Percentiles rank a stretch among this genome's conserved stretches.
phyloP scores from a whole-genome alignment of 2,329 filamentous ascomycete species.

The Pseudogymnoascus sp. region DNA sequence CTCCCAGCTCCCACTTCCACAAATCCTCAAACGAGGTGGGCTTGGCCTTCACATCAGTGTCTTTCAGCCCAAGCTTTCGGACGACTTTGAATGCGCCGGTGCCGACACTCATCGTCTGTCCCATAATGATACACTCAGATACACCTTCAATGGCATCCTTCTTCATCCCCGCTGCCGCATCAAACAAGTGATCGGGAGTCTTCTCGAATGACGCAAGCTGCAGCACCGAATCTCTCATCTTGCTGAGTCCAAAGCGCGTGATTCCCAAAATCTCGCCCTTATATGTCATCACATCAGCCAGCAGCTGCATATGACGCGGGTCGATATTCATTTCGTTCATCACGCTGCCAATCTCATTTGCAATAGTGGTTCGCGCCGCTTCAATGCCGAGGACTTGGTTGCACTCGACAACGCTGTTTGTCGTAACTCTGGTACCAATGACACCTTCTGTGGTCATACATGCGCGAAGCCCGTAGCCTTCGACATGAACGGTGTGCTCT shows the following conservation, averaged over 20 bases:
- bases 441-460: constrained; percentile 95
- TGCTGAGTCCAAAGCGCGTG: constrained; percentile 89
- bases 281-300: constrained; percentile 98
- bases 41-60: constrained; percentile 42
- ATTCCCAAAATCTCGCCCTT: constrained; percentile 96
- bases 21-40: constrained; percentile 64
- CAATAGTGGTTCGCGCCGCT: constrained; percentile 82
- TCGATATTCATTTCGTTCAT: constrained; percentile 96
- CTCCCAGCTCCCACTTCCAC: constrained; percentile 37
- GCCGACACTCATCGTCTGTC: constrained; percentile 84
- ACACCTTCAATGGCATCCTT: constrained; percentile 89
- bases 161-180: constrained; percentile 87
- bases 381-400: constrained; percentile 87
- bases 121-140: constrained; percentile 96
- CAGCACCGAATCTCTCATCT: constrained; percentile 90
- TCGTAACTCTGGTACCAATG: constrained; percentile 62
- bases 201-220: constrained; percentile 97
- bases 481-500: constrained; percentile 71
- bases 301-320: constrained; percentile 92
- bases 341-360: constrained; percentile 76
- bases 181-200: constrained; percentile 94
- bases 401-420: constrained; percentile 88
- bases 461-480: constrained; percentile 81
- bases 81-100: constrained; percentile 91
- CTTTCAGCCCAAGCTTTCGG: constrained; percentile 60